Conservation (phyloP, 1,139 yeast species). For the Protomyces pachydermus region DNA sequence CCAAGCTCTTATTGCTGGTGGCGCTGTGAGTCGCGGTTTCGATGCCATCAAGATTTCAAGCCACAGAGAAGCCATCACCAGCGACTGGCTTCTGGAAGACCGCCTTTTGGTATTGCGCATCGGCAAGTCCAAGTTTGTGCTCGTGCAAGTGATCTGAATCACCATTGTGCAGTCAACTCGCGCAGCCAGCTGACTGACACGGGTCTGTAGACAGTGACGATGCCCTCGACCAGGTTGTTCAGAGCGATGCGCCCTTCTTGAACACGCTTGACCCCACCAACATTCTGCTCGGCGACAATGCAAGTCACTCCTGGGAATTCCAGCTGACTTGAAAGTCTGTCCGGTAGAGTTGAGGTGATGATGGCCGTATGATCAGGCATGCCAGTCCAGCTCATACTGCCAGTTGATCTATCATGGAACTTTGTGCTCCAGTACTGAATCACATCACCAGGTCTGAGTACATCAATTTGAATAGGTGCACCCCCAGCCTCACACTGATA, state of each 20-base stretch:
- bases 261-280: constrained; percentile 43
- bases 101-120: constrained; percentile 60
- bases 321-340: too few species aligned
- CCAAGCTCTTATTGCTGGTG: constrained; percentile 58
- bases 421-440: constrained; percentile 46
- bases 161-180: neutral
- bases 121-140: constrained; percentile 51
- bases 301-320: constrained; percentile 17
- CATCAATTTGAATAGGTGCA: constrained; percentile 37
- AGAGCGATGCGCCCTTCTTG: constrained; percentile 47
- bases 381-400: constrained; percentile 44
- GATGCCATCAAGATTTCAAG: constrained; percentile 53
- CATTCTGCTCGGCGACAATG: constrained; percentile 51
- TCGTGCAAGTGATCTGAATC: neutral
- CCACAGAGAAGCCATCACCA: constrained; percentile 50
- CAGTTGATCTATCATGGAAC: constrained; percentile 40
- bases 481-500: constrained; percentile 39
- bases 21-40: constrained; percentile 69
- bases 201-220: constrained; percentile 52
- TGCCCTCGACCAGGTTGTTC: constrained; percentile 48
- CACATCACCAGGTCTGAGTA: constrained; percentile 47
- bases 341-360: constrained; percentile 42
- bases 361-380: constrained; percentile 66
- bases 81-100: constrained; percentile 54
- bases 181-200: constrained; percentile 35